These are phyloP conservation scores for Rhizophagus clarus DNA, from an alignment of 192 early-diverging fungal species.

Conservation along the genomic window DNA sequence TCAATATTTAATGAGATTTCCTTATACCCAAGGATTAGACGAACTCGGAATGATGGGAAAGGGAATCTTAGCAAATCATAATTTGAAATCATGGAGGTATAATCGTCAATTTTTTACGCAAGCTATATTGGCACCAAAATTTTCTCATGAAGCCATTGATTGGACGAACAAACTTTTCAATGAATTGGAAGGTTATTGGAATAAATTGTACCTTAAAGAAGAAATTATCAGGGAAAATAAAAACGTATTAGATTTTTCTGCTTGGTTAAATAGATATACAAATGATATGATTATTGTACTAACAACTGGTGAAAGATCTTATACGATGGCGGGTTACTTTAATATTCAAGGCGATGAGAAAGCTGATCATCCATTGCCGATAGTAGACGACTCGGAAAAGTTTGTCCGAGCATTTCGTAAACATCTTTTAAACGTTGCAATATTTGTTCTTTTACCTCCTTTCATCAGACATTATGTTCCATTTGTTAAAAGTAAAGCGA, in stretches of 20 bases:
- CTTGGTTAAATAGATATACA: constrained; percentile 7
- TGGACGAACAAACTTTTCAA: neutral
- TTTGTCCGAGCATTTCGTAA: neutral
- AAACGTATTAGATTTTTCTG: neutral
- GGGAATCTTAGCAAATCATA: neutral
- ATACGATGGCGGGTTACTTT: constrained; percentile 4
- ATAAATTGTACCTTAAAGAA: neutral
- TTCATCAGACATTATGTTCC: neutral
- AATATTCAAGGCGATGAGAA: neutral
- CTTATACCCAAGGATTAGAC: neutral
- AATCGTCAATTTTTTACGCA: constrained; percentile 15
- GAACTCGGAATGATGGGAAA: neutral
- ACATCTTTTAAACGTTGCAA: neutral
- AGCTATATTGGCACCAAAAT: neutral
- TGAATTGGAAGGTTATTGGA: constrained; percentile 5
- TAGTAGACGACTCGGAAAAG: neutral
- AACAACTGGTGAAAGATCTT: neutral
- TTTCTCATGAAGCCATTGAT: neutral
- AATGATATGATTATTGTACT: neutral
- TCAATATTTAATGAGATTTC: neutral
- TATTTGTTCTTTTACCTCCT: neutral
- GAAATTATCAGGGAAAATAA: neutral
- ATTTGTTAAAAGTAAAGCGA: too few species aligned
- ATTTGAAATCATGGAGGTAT: constrained; percentile 17
- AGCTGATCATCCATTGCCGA: neutral